Percentiles rank a stretch among this genome's conserved stretches.
phyloP scores from a whole-genome alignment of 176 grass and related monocot species.

The Aechmea fasciata region DNA sequence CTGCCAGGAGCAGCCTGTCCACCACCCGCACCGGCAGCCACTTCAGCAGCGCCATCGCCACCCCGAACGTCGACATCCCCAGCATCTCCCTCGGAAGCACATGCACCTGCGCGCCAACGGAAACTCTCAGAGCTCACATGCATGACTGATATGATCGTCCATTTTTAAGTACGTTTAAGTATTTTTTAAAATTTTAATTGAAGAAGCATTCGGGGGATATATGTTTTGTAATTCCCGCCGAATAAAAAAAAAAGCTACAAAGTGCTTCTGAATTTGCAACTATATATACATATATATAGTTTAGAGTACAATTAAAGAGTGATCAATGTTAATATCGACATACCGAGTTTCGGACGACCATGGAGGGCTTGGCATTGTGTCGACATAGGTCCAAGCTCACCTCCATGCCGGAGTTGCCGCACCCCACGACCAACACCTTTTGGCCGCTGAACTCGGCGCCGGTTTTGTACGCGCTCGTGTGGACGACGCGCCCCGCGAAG shows the following conservation, averaged over 20 bases:
- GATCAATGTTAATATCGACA: neutral
- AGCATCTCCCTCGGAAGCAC: slow-evolving; percentile 77
- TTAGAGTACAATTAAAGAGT: too few relatives aligned
- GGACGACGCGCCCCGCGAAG: slow-evolving; percentile 44
- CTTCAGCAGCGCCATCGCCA: slow-evolving; percentile 63
- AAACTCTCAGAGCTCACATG: neutral
- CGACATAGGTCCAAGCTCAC: slow-evolving; percentile 87
- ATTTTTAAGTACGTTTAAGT: too few relatives aligned
- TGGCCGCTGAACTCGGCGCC: slow-evolving; percentile 49
- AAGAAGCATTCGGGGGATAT: neutral
- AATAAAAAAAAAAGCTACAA: neutral
- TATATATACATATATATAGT: neutral
- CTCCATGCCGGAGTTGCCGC: slow-evolving; percentile 99
- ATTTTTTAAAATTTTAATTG: neutral
- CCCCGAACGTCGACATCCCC: slow-evolving; percentile 71
- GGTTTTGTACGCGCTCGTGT: slow-evolving; percentile 82
- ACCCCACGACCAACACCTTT: slow-evolving; percentile 83
- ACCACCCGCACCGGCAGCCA: slow-evolving; percentile 53
- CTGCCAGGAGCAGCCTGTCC: slow-evolving; percentile 55
- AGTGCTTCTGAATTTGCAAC: neutral
- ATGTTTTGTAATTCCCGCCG: too few relatives aligned
- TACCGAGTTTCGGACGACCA: slow-evolving; percentile 92
- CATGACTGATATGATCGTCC: neutral
- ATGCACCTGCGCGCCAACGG: slow-evolving; percentile 53
- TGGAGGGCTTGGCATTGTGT: slow-evolving; percentile 47